Evolutionary conservation across 2,329 filamentous ascomycete species (phyloP), one percentile per base, ranked within the genome.

Genomic region (Daldinia sp.): DNA sequence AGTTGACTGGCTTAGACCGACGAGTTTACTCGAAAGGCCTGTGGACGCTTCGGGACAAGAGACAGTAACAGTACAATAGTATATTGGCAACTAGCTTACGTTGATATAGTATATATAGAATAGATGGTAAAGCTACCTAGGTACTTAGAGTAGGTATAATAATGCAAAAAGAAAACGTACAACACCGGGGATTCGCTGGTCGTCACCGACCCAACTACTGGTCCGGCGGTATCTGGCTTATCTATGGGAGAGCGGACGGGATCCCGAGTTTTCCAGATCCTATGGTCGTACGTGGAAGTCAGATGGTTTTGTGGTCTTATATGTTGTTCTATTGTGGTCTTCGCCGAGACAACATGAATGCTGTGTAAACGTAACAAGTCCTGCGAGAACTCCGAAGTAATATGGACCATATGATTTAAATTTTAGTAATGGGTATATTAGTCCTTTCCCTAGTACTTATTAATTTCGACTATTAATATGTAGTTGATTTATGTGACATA

Each of bases 261-360:
- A 45, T 45, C 39, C 39, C 39, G 39, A 45, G 27, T 27, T 45
- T 45, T 45, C 39, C 13, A 45, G 21, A 45, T 45, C 39, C 23
- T 45, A 45, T 45, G 39, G 39, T 45, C 39, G 39, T 45, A 45
- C 39, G 21, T 45, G 39, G 13, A 15, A 21, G 21, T 27, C 82
- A 85, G 68, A 83, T 39, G 23, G 21, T 27, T 39, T 25, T 52
- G 19, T 52, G 15, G 19, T 17, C 0, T 39, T 37, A 37, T 52
- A 52, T 27, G 13, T 17, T 39, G 7, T 41, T n/a, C 10, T 2
- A n/a, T 27, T 37, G 39, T 13, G 21, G 39, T 25, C 15, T 21
- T 11, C 0, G 39, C 2, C 21, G 1, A 15, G 39, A 45, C 39
- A 15, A 25, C 39, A 25, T 7, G 13, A 15, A 10, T 1, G 15